Percentiles rank a stretch among this genome's conserved stretches.
Evolutionary conservation across 1,284 basidiomycete genomes (phyloP).

Genomic region (Taiwanofungus camphoratus): DNA sequence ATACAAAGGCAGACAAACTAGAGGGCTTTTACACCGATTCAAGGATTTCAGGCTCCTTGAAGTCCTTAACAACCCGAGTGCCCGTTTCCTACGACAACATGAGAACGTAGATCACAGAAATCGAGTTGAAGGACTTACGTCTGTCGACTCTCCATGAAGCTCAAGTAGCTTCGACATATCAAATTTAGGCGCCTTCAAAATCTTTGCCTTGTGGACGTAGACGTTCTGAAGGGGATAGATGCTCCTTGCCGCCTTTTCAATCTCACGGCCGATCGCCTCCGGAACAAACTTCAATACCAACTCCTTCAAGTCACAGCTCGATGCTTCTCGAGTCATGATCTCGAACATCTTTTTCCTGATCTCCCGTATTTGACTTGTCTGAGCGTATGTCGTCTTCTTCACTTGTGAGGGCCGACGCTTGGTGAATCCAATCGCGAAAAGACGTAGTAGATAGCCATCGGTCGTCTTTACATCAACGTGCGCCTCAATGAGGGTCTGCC

Average conservation of each 20-base stretch:
- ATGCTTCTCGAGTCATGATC: conserved; percentile 97
- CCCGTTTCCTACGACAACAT: conserved; percentile 70
- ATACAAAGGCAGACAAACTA: conserved; percentile 37
- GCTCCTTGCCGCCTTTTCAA: conserved; percentile 95
- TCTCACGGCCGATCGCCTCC: conserved; percentile 98
- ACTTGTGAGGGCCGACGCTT: conserved; percentile 96
- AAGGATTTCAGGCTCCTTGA: conserved; percentile 88
- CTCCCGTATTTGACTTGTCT: conserved; percentile 92
- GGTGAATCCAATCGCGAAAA: conserved; percentile 99
- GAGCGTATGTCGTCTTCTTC: conserved; percentile 98
- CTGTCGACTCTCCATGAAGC: conserved; percentile 90
- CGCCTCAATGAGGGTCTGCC: conserved; percentile 99
- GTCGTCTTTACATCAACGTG: conserved; percentile 99
- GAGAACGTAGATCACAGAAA: conserved; percentile 12
- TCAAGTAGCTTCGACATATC: conserved; percentile 94
- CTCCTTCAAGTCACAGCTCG: conserved; percentile 97
- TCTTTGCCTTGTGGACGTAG: conserved; percentile 97
- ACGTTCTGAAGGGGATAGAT: conserved; percentile 99
- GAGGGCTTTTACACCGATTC: conserved; percentile 66
- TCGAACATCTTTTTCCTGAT: conserved; percentile 99
- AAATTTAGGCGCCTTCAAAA: conserved; percentile 96
- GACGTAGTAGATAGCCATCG: conserved; percentile 98
- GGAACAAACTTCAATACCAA: conserved; percentile 98
- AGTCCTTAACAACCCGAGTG: conserved; percentile 83
- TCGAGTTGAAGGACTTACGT: conserved; percentile 49